phyloP scores from a whole-genome alignment of 495 filamentous ascomycete species.

The Chaetomium fimeti region DNA sequence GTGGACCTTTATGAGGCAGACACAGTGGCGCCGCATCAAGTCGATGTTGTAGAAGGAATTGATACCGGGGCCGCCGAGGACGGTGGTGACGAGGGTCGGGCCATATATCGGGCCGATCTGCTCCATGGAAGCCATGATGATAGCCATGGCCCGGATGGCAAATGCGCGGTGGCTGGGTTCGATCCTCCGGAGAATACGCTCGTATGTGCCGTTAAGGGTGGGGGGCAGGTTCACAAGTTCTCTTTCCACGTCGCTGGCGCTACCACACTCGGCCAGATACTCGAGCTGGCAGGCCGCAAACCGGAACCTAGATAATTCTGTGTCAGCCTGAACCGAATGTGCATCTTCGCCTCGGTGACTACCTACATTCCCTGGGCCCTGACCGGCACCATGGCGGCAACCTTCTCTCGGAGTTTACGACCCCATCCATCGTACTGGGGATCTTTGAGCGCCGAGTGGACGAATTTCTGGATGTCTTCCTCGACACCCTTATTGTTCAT shows the following conservation, averaged over 20 bases:
- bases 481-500: conserved; percentile 40
- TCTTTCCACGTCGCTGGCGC: conserved; percentile 22
- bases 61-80: background rate
- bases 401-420: conserved; percentile 24
- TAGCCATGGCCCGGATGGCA: conserved; percentile 15
- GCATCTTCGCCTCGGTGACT: background rate
- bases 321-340: conserved; percentile 6
- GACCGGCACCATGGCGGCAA: conserved; percentile 28
- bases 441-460: conserved; percentile 27
- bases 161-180: conserved; percentile 27
- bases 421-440: conserved; percentile 30
- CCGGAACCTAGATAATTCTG: conserved; percentile 28
- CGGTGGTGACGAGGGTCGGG: background rate
- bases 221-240: conserved; percentile 39
- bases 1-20: conserved; percentile 14
- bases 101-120: background rate
- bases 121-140: conserved; percentile 5
- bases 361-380: conserved; percentile 43
- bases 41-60: conserved; percentile 10
- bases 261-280: conserved; percentile 31
- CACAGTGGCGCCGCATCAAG: background rate
- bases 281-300: conserved; percentile 50
- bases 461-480: conserved; percentile 38
- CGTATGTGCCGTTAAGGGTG: conserved; percentile 44
- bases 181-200: conserved; percentile 38